phyloP scores from a whole-genome alignment of 305 asterid genomes.

The Withania somnifera region DNA sequence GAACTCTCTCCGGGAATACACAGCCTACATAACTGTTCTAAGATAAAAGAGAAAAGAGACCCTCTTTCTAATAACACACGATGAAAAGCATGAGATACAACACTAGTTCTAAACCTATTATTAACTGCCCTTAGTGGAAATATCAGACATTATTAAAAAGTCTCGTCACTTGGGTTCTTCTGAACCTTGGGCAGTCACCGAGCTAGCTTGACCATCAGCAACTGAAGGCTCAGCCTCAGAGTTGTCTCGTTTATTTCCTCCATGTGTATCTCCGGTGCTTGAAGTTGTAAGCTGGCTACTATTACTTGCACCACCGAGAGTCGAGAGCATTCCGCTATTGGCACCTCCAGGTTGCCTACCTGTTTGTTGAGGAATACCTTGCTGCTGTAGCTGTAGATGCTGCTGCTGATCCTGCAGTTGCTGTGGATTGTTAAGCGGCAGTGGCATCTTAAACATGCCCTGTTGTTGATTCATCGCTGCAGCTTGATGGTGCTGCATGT shows the following conservation, averaged over 20 bases:
- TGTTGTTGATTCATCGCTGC: constrained; percentile 59
- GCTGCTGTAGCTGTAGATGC: constrained; percentile 20
- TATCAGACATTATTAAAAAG: not conserved
- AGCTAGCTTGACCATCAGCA: constrained; percentile 33
- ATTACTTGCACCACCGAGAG: constrained; percentile 31
- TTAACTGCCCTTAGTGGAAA: constrained; percentile 13
- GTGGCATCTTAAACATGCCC: constrained; percentile 45
- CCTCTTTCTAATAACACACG: not conserved
- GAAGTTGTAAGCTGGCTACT: constrained; percentile 28
- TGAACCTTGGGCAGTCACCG: constrained; percentile 18
- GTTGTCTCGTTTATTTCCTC: constrained; percentile 37
- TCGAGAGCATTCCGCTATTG: constrained; percentile 31
- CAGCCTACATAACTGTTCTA: not conserved
- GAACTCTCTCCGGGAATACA: not conserved
- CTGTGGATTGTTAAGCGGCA: constrained; percentile 34
- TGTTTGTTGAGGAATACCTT: not conserved
- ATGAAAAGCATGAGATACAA: constrained; percentile 2
- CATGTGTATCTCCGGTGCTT: constrained; percentile 19
- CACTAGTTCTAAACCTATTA: constrained; percentile 22
- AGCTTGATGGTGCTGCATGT: constrained; percentile 72
- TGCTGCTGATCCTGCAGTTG: constrained; percentile 48
- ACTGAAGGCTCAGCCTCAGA: constrained; percentile 23
- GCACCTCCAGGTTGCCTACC: constrained; percentile 34
- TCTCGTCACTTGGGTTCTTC: constrained; percentile 38
- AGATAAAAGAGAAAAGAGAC: too few species aligned